Evolutionary conservation across 2,329 filamentous ascomycete species (phyloP), one percentile per base, ranked within the genome.

Genomic region (Coleophoma eucalyptorum): DNA sequence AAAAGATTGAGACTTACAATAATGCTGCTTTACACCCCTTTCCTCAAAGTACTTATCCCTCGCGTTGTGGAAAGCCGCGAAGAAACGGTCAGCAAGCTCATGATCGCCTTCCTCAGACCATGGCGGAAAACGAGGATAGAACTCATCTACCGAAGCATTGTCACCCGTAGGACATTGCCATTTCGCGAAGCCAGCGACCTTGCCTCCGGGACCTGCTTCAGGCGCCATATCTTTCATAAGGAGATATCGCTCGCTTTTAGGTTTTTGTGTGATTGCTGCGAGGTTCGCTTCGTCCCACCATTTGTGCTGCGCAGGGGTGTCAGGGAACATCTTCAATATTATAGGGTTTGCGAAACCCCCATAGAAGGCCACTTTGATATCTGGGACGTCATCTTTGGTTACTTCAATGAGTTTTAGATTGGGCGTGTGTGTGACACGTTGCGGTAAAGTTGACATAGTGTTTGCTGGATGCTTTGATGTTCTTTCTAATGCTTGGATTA

Each of bases 51-150:
- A 43, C 37, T 44, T n/a, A 21, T 26, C n/a, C 31, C 49, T 21
- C 13, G 43, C 45, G 10, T 35, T 15, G 2, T 12, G 6, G 3
- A 51, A 2, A 11, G 43, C 19, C 5, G 32, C 31, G 33, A 51
- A 48, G 18, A 51, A 51, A 1, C n/a, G 12, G 37, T 51, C 49
- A 21, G 44, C 48, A 8, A 51, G 40, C 15, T n/a, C 42, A 26
- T 26, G 35, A 32, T 51, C 44, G 38, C 49, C 43, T 7, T 51
- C 45, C 16, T 48, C 44, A 1, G 44, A 16, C 49, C 49, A 51
- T 2, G 21, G 20, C 18, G 49, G 49, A 16, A 51, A 51, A 5
- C 49, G 18, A 11, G 41, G 41, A 26, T 19, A 43, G 41, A 43
- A 43, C 15, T 43, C 41, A 5, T 48, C 16, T 26, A 32, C 32